Evolutionary conservation across 495 filamentous ascomycete genomes (phyloP).

Genomic region (Coniosporium apollinis): DNA sequence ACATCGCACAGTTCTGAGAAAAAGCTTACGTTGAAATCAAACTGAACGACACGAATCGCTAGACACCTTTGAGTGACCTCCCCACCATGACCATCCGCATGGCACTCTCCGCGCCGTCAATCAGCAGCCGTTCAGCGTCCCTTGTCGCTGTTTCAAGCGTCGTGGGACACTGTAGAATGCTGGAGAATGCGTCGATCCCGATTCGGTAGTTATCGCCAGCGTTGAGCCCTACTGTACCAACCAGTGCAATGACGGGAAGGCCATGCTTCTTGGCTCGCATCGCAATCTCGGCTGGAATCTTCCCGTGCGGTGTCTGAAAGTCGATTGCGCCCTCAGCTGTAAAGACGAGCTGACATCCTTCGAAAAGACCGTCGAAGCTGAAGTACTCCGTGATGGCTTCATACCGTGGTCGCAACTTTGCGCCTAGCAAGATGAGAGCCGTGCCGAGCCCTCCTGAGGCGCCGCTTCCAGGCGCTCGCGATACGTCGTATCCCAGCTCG

Average conservation of each 20-base stretch:
- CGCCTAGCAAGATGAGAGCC: conserved; percentile 7
- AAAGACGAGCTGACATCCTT: conserved; percentile 4
- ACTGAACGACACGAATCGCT: too few relatives aligned
- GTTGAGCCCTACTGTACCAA: neutral
- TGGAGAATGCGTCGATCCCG: conserved; percentile 1
- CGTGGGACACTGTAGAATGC: conserved; percentile 1
- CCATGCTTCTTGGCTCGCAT: conserved; percentile 3
- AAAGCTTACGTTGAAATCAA: too few relatives aligned
- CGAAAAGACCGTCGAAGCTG: neutral
- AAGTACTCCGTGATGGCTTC: conserved; percentile 7
- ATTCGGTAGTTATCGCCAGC: neutral
- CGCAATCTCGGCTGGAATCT: conserved; percentile 8
- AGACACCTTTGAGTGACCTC: too few relatives aligned
- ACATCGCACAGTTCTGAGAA: too few relatives aligned
- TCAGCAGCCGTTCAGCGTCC: conserved; percentile 1
- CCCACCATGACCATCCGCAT: conserved; percentile 6
- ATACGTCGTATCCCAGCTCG: neutral
- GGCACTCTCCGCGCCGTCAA: conserved; percentile 1
- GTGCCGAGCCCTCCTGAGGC: conserved; percentile 8
- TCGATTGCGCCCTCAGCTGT: conserved; percentile 9
- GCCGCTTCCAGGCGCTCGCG: conserved; percentile 4
- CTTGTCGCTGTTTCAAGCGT: conserved; percentile 1
- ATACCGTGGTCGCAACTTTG: conserved; percentile 2
- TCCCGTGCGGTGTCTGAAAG: conserved; percentile 6
- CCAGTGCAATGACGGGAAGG: conserved; percentile 5